Percentiles rank a stretch among this genome's conserved stretches.
Evolutionary conservation across 305 asterid species (phyloP).

Genomic region (Fraxinus albicans): DNA sequence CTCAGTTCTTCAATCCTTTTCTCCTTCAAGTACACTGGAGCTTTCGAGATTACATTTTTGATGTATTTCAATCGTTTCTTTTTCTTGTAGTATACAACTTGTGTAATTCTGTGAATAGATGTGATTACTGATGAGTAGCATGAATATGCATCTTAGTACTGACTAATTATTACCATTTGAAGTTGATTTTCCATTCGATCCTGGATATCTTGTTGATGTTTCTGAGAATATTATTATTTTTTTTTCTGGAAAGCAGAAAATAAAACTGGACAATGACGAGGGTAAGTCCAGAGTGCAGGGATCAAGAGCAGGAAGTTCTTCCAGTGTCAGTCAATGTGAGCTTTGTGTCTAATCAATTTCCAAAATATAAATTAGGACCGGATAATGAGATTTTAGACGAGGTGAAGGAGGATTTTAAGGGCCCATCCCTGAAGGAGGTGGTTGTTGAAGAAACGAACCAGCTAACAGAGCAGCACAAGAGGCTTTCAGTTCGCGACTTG

Average conservation of each 20-base stretch:
- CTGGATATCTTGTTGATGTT: not conserved
- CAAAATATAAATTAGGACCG: slow-evolving; percentile 86
- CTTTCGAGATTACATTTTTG: not conserved
- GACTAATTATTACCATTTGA: not conserved
- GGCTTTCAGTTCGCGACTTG: slow-evolving; percentile 91
- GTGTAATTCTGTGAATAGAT: not conserved
- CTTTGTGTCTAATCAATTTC: slow-evolving; percentile 70
- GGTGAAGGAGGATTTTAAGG: slow-evolving; percentile 63
- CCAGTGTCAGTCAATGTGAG: slow-evolving; percentile 75
- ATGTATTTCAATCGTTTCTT: not conserved
- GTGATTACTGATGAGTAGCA: not conserved
- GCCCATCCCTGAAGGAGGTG: slow-evolving; percentile 82
- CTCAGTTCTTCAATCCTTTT: not conserved
- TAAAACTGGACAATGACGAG: slow-evolving; percentile 63
- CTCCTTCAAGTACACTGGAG: not conserved
- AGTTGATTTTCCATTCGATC: not conserved
- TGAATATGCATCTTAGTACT: not conserved
- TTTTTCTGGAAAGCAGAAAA: slow-evolving; percentile 27
- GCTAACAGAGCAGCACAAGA: slow-evolving; percentile 79
- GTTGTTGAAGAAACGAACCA: slow-evolving; percentile 65
- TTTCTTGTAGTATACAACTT: not conserved
- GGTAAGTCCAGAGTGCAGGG: slow-evolving; percentile 77
- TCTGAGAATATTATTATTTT: not conserved
- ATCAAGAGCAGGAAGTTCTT: slow-evolving; percentile 53
- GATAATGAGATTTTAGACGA: slow-evolving; percentile 78